Base-by-base conservation (phyloP, 140 eudicot genomes). In the Bidens hawaiensis region DNA sequence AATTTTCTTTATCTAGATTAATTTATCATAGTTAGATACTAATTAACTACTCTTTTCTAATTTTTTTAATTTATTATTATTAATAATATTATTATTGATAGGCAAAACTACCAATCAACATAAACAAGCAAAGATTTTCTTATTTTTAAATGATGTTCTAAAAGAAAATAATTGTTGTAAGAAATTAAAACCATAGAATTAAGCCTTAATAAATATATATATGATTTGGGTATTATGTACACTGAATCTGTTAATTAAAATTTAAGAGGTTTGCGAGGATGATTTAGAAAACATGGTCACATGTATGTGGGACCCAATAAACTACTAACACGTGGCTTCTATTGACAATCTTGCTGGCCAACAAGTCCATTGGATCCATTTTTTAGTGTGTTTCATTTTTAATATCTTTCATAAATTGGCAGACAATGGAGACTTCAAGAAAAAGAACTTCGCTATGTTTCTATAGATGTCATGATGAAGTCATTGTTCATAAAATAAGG, bases 261-360 rank as follows among this genome's bases (percentile, higher is more conserved):
- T n/a, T n/a, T n/a, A n/a, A 58, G 42, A 72, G 64, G 65, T 53
- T 23, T 47, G 68, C 46, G 47, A 56, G 36, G 62, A 73, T 73
- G 77, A 64, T 5, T 31, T 33, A 57, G 31, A 55, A 47, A 53
- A 73, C 73, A 73, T 57, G 73, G 53, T 65, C 78, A 73, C 78
- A 73, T 73, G 78, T 58, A 45, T 4, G 78, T 55, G 67, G 73
- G 78, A 5, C 72, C 78, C 53, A 6, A 12, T 34, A 55, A 33
- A 55, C 72, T 64, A 60, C 34, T 22, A 47, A 73, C 73, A 73
- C 78, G 78, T 65, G 78, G 78, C 78, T 57, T 48, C 47, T 33
- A 47, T 46, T 50, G 25, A 31, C 59, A 54, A 11, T 46, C 66
- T 31, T 55, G 72, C 67, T 55, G 67, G 67, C 78, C 43, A 55